A percentile compares a stretch with the other conserved stretches of the same genome.
Evolutionary conservation across 2,329 filamentous ascomycete species (phyloP).

Genomic region (Drechslerella coelobrocha): DNA sequence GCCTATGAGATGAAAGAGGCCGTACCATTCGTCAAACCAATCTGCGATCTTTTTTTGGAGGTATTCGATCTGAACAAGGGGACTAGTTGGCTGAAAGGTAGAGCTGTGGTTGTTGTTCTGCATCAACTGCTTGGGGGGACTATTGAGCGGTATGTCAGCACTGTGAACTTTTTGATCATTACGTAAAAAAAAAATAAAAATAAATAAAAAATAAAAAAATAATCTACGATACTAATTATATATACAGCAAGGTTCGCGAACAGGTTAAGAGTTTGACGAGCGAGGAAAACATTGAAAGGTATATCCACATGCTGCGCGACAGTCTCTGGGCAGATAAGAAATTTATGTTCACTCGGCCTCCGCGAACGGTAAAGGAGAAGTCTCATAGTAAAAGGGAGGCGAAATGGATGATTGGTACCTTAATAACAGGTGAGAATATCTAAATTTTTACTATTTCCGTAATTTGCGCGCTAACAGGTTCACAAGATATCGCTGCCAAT

Average conservation of each 20-base stretch:
- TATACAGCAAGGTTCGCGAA: constrained; percentile 76
- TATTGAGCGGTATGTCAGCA: constrained; percentile 72
- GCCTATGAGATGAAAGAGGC: constrained; percentile 89
- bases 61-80: constrained; percentile 92
- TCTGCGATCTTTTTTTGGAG: constrained; percentile 96
- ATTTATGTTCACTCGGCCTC: constrained; percentile 57
- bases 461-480: constrained; percentile 16
- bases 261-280: constrained; percentile 75
- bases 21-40: constrained; percentile 96
- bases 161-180: neutral
- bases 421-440: constrained; percentile 68
- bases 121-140: constrained; percentile 95
- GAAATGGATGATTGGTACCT: constrained; percentile 82
- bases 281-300: constrained; percentile 79
- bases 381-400: constrained; percentile 83
- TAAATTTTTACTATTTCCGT: neutral
- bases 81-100: constrained; percentile 95
- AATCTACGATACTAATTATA: constrained; percentile 3
- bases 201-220: too few species aligned
- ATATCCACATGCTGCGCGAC: constrained; percentile 75
- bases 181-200: too few species aligned
- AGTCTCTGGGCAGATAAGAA: constrained; percentile 81
- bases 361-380: constrained; percentile 74
- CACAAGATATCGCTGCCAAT: constrained; percentile 79
- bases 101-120: constrained; percentile 92